Base-by-base conservation (phyloP, 306 rosid genomes). In the Purshia tridentata region DNA sequence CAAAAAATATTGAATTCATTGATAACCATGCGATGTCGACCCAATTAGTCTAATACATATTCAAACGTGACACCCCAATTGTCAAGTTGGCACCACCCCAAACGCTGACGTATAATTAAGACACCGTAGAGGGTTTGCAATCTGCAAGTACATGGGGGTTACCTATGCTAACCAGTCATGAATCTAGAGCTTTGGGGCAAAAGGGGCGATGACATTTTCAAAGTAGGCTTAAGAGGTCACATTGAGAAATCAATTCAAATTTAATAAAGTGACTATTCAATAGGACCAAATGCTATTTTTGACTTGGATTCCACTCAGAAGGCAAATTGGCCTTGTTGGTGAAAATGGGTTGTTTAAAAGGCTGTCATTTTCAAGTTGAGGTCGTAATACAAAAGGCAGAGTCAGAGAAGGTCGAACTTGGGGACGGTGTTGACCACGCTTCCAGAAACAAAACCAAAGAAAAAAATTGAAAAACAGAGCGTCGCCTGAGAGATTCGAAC, bases 401-500 rank as follows among this genome's bases (percentile, higher is more conserved):
- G 35, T 29, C 23, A 1, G 29, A 15, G 12, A 49, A 65, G 53
- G 53, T 16, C 58, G 44, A 46, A 45, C 45, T 63, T 58, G 77
- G 67, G 59, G 72, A 37, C n/a, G 73, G 78, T 13, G 8, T 13
- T 14, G 29, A 37, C 15, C n/a, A 18, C 15, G 47, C 46, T 39
- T 48, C 64, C 41, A 56, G 49, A 15, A 15, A 48, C 0, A 2
- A 0, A 12, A 16, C 15, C 1, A 0, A 8, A 9, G 14, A 22
- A 0, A 7, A 9, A 6, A 23, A 46, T 0, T 8, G 0, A 13
- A 9, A 22, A 42, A 11, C 4, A 0, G 2, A 2, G 0, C 83
- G 89, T 73, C 85, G 89, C 88, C 88, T 87, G 86, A 82, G 87
- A 82, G 86, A 82, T 82, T 87, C 85, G 82, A 82, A 87, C 85